Evolutionary conservation across 805 yeast species (phyloP), one percentile per base, ranked within the genome.

Genomic region (Zygosaccharomyces rouxii): DNA sequence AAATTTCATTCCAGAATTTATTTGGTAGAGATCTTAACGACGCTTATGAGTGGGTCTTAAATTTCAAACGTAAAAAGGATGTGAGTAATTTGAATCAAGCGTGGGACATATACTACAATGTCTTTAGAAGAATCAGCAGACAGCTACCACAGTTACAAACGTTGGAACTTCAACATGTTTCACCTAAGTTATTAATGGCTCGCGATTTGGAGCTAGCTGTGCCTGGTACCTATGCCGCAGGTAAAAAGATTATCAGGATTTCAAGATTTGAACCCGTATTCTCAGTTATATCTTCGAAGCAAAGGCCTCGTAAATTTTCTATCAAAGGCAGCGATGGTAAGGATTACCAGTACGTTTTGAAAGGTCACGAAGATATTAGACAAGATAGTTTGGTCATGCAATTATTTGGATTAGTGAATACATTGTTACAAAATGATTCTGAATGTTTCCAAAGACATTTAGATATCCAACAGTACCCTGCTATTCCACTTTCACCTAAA

Each of bases 351-450:
- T 95, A 81, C 67, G 70, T 76, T 1, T 73, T 94, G 60, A 94
- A 94, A 69, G 99, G 98, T 0, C 98, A 94, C 63, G 99, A 94
- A 70, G 99, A 94, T 74, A 88, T 94, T 46, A 80, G 99, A 62
- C 99, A 94, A 66, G 99, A 94, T 70, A 88, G 89, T 60, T 76
- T 95, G 66, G 99, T 92, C 23, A 94, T 94, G 99, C 99, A 94
- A 69, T 73, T 94, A 57, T 92, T 94, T 68, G 98, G 98, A 0
- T 74, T 94, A 61, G 98, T 94, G 2, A 94, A 95, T 63, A 89
- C 97, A 0, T 73, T 95, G 42, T 75, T 94, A 54, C 79, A 84
- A 4, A 87, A 87, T 58, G 97, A 94, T 66, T 83, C 97, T 0
- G 99, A 94, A 64, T 89, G 97, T 64, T 94, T 90, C 77, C 90